phyloP scores from a whole-genome alignment of 176 grass and related monocot species.

The Bolboschoenus planiculmis region DNA sequence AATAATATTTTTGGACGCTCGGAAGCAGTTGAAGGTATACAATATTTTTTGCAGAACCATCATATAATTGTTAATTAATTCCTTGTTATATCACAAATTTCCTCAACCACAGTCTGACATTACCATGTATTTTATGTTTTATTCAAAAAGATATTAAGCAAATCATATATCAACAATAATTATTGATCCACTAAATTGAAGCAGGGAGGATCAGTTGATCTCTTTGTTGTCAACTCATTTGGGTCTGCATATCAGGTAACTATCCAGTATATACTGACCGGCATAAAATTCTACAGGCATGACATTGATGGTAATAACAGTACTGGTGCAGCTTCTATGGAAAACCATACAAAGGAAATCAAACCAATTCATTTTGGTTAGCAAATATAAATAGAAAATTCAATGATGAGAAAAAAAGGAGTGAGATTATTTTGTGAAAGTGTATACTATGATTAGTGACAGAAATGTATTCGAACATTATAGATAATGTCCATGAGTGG shows the following conservation, averaged over 20 bases:
- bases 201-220: conserved; percentile 86
- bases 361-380: background rate
- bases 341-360: background rate
- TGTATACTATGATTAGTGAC: background rate
- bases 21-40: conserved; percentile 86
- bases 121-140: background rate
- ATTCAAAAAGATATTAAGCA: background rate
- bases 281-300: conserved; percentile 9
- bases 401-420: background rate
- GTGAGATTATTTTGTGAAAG: conserved; percentile 13
- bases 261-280: background rate
- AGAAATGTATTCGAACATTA: background rate
- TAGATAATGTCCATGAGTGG: background rate
- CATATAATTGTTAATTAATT: background rate
- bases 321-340: background rate
- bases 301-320: background rate
- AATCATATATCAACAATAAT: background rate
- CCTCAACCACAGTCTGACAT: background rate
- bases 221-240: conserved; percentile 96
- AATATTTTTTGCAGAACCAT: background rate
- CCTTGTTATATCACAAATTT: background rate
- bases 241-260: conserved; percentile 90
- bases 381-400: background rate
- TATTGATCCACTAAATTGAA: conserved; percentile 8
- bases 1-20: conserved; percentile 85